These are phyloP conservation scores for Pyrenophora graminea DNA, from an alignment of 2,329 filamentous ascomycete genomes.

Conservation along the genomic window DNA sequence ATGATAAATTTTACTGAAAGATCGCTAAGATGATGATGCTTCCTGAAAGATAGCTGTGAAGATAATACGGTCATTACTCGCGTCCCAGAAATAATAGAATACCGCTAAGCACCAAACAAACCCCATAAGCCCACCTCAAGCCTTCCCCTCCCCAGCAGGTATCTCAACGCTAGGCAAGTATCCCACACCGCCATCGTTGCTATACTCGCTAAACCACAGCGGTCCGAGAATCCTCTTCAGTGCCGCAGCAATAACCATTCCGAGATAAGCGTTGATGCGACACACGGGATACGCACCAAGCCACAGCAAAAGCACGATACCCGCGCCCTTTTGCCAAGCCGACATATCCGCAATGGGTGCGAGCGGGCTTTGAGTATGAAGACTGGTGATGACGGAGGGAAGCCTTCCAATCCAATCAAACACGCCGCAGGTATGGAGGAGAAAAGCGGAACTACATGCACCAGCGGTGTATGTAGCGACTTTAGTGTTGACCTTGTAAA, in stretches of 20 bases:
- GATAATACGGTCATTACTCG: no score
- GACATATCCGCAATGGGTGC: slow-evolving; percentile 6
- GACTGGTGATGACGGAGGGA: neutral
- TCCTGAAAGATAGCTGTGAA: no score
- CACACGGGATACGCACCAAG: slow-evolving; percentile 24
- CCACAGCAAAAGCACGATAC: slow-evolving; percentile 21
- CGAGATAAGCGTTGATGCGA: slow-evolving; percentile 19
- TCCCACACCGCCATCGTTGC: slow-evolving; percentile 14
- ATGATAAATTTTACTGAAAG: no score
- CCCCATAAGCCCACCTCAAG: no score
- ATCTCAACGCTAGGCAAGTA: slow-evolving; percentile 27
- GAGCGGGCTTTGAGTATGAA: neutral
- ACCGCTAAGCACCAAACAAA: neutral
- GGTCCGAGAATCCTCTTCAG: slow-evolving; percentile 12
- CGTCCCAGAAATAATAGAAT: neutral
- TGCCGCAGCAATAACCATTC: neutral
- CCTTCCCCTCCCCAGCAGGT: neutral
- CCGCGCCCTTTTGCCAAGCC: slow-evolving; percentile 21
- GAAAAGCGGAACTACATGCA: slow-evolving; percentile 22
- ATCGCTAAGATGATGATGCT: no score
- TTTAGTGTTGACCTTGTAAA: slow-evolving; percentile 22
- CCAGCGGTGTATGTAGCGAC: slow-evolving; percentile 23
- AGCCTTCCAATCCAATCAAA: slow-evolving; percentile 18
- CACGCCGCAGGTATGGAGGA: slow-evolving; percentile 21
- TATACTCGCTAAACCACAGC: slow-evolving; percentile 21